Evolutionary conservation across 1,284 basidiomycete genomes (phyloP).

Genomic region (Ustilago loliicola): DNA sequence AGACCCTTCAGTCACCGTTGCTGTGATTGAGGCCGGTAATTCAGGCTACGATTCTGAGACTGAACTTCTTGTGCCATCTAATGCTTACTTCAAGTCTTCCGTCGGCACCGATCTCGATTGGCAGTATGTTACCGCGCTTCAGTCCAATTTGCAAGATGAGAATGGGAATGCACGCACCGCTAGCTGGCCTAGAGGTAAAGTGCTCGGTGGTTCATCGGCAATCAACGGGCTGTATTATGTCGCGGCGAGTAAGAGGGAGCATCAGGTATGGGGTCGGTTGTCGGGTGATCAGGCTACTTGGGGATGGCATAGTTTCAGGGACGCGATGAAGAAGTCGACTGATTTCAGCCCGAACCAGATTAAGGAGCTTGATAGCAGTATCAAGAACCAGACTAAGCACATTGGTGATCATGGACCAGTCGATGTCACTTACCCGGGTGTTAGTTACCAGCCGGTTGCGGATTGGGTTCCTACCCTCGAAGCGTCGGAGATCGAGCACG

Average conservation of each 20-base stretch:
- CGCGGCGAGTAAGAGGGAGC: slow-evolving; percentile 63
- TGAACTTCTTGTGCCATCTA: slow-evolving; percentile 37
- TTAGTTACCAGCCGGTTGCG: slow-evolving; percentile 52
- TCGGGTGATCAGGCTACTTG: slow-evolving; percentile 45
- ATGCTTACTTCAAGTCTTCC: slow-evolving; percentile 48
- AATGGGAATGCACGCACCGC: slow-evolving; percentile 42
- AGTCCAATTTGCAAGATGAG: slow-evolving; percentile 28
- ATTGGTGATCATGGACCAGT: slow-evolving; percentile 57
- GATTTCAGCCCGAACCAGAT: slow-evolving; percentile 38
- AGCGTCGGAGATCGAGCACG: slow-evolving; percentile 25
- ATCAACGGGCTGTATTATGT: slow-evolving; percentile 72
- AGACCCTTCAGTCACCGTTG: slow-evolving; percentile 75
- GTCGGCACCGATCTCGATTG: slow-evolving; percentile 57
- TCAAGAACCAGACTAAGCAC: slow-evolving; percentile 38
- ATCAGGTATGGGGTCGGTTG: slow-evolving; percentile 55
- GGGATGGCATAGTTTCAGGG: slow-evolving; percentile 54
- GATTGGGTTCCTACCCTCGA: slow-evolving; percentile 53
- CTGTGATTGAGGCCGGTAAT: slow-evolving; percentile 77
- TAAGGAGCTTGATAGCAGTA: slow-evolving; percentile 34
- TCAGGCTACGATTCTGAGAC: slow-evolving; percentile 47
- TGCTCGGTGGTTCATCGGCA: slow-evolving; percentile 72
- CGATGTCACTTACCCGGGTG: slow-evolving; percentile 52
- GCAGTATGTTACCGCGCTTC: slow-evolving; percentile 51
- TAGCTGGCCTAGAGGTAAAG: slow-evolving; percentile 71
- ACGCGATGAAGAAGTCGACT: slow-evolving; percentile 59